Conservation (phyloP, 2,329 filamentous ascomycete species). For the Didymella arachidicola region DNA sequence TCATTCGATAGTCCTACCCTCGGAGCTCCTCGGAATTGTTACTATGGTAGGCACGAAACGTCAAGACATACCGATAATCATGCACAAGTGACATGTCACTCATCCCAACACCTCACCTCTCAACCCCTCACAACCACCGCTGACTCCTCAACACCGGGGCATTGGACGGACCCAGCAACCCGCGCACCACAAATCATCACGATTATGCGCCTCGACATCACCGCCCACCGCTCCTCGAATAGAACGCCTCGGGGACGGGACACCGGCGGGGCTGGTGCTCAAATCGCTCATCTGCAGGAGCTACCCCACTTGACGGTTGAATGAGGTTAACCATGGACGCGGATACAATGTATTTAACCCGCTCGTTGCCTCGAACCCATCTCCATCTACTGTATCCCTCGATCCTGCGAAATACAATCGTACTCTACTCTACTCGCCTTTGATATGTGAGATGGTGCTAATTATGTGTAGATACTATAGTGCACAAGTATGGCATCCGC, state of each 20-base stretch:
- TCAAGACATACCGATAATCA: background rate
- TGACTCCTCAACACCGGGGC: background rate
- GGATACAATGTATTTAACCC: constrained; percentile 30
- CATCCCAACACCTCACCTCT: background rate
- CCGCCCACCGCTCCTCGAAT: constrained; percentile 13
- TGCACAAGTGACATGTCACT: background rate
- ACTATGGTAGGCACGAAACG: background rate
- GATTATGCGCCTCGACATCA: constrained; percentile 7
- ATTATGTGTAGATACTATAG: constrained; percentile 32
- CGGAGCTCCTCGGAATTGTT: background rate
- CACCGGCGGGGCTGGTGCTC: constrained; percentile 5
- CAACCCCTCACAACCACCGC: background rate
- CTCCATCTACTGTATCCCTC: background rate
- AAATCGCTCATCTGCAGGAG: constrained; percentile 21
- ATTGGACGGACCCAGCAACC: constrained; percentile 5
- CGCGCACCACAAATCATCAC: background rate
- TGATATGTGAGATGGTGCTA: constrained; percentile 25
- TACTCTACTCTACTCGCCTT: constrained; percentile 25
- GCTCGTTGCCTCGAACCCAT: constrained; percentile 1
- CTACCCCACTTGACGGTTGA: constrained; percentile 43
- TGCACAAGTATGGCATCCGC: constrained; percentile 42
- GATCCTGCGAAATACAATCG: background rate
- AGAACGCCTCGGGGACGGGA: background rate
- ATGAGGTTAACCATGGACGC: constrained; percentile 26
- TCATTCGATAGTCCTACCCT: background rate